These are phyloP conservation scores for Tulasnella sp. DNA, from an alignment of 768 basidiomycete genomes.

Conservation along the genomic window DNA sequence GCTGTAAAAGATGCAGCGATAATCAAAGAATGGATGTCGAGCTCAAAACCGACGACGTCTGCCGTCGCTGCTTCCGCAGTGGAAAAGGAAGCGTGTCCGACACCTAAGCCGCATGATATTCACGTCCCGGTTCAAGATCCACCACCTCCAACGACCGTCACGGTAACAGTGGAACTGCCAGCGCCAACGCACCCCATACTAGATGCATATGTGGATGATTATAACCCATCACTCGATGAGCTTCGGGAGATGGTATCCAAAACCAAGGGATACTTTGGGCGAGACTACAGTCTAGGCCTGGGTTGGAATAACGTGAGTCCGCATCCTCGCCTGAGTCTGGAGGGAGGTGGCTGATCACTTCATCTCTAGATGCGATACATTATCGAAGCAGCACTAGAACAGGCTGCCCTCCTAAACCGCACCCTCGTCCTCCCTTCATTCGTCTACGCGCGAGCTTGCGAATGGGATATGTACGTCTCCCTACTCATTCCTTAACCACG, in stretches of 20 bases:
- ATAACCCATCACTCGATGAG: slow-evolving; percentile 27
- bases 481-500: not conserved
- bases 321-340: not conserved
- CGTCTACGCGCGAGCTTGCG: slow-evolving; percentile 42
- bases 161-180: too few species aligned
- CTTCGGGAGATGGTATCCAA: slow-evolving; percentile 32
- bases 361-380: slow-evolving; percentile 40
- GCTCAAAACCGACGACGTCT: too few species aligned
- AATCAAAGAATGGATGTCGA: too few species aligned
- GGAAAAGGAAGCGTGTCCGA: too few species aligned
- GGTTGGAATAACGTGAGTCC: slow-evolving; percentile 44
- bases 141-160: too few species aligned
- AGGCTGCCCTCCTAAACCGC: slow-evolving; percentile 39
- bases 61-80: too few species aligned
- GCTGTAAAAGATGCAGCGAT: not conserved
- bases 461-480: slow-evolving; percentile 33
- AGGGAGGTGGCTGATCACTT: not conserved
- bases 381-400: slow-evolving; percentile 40
- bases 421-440: slow-evolving; percentile 40
- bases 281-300: slow-evolving; percentile 39
- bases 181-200: too few species aligned
- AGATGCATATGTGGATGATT: not conserved
- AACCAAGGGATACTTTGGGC: slow-evolving; percentile 39
- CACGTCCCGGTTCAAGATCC: too few species aligned
- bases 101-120: too few species aligned